These are phyloP conservation scores for Aspergillus calidoustus DNA, from an alignment of 2,329 filamentous ascomycete genomes.

Conservation along the genomic window DNA sequence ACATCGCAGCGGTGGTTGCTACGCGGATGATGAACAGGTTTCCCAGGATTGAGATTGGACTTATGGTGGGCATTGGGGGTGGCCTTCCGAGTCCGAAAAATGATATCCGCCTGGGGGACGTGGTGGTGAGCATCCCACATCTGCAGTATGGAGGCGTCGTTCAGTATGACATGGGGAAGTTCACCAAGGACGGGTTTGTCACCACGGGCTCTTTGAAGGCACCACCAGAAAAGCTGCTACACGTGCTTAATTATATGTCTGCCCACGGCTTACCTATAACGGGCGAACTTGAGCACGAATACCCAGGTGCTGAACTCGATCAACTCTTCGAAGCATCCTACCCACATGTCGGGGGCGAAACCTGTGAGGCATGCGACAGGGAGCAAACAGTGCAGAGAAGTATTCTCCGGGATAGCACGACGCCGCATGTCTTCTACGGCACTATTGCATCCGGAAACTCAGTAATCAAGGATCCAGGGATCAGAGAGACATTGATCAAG, in stretches of 20 bases:
- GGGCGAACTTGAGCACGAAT: neutral
- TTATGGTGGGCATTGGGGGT: slow-evolving; percentile 35
- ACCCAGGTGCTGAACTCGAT: neutral
- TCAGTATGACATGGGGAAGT: slow-evolving; percentile 33
- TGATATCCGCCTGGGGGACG: slow-evolving; percentile 32
- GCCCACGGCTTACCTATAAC: neutral
- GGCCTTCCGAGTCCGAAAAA: slow-evolving; percentile 19
- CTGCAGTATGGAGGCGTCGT: slow-evolving; percentile 29
- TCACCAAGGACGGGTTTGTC: slow-evolving; percentile 17
- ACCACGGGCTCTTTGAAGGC: neutral
- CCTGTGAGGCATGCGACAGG: neutral
- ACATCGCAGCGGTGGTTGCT: slow-evolving; percentile 25
- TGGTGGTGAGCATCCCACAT: slow-evolving; percentile 27
- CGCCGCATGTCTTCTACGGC: neutral
- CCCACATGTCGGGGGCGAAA: neutral
- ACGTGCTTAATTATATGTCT: neutral
- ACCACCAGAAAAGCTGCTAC: neutral
- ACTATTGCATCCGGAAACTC: neutral
- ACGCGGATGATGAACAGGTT: slow-evolving; percentile 31
- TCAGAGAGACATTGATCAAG: neutral
- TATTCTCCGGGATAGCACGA: neutral
- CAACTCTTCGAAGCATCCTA: neutral
- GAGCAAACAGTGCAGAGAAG: neutral
- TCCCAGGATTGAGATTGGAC: slow-evolving; percentile 24
- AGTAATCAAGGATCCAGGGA: neutral